A percentile compares a stretch with the other conserved stretches of the same genome.
Evolutionary conservation across 2,329 filamentous ascomycete species (phyloP).

Genomic region (Apiospora phragmitis): DNA sequence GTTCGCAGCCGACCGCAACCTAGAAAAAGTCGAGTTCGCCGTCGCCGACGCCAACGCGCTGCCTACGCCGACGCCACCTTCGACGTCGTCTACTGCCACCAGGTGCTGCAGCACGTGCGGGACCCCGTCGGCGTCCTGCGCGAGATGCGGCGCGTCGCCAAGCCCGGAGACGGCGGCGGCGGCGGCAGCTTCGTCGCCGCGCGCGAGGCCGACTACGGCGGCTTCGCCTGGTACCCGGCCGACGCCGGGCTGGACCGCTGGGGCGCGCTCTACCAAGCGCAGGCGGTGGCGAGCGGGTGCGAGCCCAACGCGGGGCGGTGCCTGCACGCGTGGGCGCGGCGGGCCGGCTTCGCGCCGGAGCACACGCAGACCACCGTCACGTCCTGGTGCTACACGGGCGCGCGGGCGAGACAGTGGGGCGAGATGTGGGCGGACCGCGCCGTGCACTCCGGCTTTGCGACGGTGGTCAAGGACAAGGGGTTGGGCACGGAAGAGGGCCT

Average conservation of each 20-base stretch:
- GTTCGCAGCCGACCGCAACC: constrained; percentile 14
- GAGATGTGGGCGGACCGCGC: constrained; percentile 7
- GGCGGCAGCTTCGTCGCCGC: constrained; percentile 49
- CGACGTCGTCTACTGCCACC: constrained; percentile 60
- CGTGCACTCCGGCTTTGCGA: constrained; percentile 9
- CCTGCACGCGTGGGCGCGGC: constrained; percentile 6
- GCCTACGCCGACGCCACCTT: constrained; percentile 48
- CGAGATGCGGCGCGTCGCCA: constrained; percentile 56
- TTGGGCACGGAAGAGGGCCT: neutral
- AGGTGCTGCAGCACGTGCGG: constrained; percentile 57
- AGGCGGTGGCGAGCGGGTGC: neutral
- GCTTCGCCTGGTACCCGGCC: constrained; percentile 8
- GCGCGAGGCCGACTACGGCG: constrained; percentile 23
- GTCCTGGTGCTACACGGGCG: constrained; percentile 10
- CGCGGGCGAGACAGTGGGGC: neutral
- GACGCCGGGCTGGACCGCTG: neutral
- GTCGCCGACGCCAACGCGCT: constrained; percentile 25
- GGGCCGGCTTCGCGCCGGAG: neutral
- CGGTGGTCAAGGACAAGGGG: neutral
- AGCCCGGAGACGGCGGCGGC: constrained; percentile 35
- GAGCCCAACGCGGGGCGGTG: constrained; percentile 3
- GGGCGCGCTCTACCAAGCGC: constrained; percentile 1
- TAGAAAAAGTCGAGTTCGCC: constrained; percentile 25
- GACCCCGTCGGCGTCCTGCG: constrained; percentile 49
- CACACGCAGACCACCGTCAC: neutral